These are phyloP conservation scores for Beauveria asiatica DNA, from an alignment of 2,329 filamentous ascomycete species.

Conservation along the genomic window DNA sequence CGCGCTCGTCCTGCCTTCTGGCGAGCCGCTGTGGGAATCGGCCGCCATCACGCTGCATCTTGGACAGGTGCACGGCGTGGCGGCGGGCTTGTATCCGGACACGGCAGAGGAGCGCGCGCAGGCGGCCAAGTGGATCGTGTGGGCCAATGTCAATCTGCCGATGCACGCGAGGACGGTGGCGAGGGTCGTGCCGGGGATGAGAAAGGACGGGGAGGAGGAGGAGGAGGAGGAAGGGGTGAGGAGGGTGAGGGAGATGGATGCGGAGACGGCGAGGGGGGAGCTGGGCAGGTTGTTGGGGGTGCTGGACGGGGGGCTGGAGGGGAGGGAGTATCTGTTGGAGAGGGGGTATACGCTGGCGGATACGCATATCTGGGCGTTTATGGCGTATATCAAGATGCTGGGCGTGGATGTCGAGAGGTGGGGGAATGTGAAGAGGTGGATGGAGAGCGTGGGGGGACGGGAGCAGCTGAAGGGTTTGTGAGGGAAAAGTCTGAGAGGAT, in stretches of 20 bases:
- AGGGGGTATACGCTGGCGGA: conserved; percentile 5
- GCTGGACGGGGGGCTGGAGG: neutral
- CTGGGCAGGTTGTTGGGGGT: neutral
- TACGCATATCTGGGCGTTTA: conserved; percentile 9
- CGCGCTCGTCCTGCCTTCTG: conserved; percentile 3
- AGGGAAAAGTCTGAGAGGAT: too few species aligned
- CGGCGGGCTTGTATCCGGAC: neutral
- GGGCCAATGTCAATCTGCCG: conserved; percentile 4
- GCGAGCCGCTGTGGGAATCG: conserved; percentile 11
- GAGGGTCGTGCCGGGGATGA: neutral
- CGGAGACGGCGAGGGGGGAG: neutral
- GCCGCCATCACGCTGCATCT: conserved; percentile 13
- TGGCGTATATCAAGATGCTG: conserved; percentile 6
- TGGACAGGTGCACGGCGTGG: conserved; percentile 1
- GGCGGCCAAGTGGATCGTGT: conserved; percentile 12
- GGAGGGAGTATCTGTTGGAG: neutral
- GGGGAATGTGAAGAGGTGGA: neutral
- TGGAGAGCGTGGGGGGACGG: neutral
- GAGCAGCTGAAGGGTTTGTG: conserved; percentile 2
- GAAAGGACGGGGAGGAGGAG: neutral
- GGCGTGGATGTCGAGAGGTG: neutral
- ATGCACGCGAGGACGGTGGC: neutral
- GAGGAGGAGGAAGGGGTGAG: neutral
- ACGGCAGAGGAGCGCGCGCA: neutral
- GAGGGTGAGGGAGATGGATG: neutral